phyloP scores from a whole-genome alignment of 495 filamentous ascomycete genomes.

The Daldinia decipiens region DNA sequence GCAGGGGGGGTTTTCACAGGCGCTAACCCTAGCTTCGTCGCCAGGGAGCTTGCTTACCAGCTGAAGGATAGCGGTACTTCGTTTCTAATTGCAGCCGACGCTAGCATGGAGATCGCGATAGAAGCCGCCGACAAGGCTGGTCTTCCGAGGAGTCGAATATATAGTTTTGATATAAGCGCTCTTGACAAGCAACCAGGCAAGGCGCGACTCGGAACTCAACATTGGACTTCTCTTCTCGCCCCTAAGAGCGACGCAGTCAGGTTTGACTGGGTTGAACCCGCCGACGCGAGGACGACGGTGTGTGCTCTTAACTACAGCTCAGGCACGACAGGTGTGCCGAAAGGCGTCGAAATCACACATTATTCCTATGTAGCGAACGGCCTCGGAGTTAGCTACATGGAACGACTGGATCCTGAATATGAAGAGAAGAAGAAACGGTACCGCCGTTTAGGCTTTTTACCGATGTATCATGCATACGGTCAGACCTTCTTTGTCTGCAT shows the following conservation, averaged over 20 bases:
- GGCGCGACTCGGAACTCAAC: slow-evolving; percentile 49
- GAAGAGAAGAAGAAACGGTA: slow-evolving; percentile 45
- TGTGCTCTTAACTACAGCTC: slow-evolving; percentile 75
- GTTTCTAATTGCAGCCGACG: slow-evolving; percentile 68
- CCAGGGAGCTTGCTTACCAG: slow-evolving; percentile 75
- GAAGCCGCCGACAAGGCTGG: slow-evolving; percentile 75
- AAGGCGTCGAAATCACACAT: slow-evolving; percentile 85
- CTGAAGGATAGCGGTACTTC: slow-evolving; percentile 73
- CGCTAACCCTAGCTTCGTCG: slow-evolving; percentile 79
- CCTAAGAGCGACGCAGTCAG: slow-evolving; percentile 54
- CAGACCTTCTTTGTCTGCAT: slow-evolving; percentile 59
- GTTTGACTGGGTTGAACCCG: slow-evolving; percentile 57
- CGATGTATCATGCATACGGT: slow-evolving; percentile 78
- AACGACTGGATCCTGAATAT: slow-evolving; percentile 57
- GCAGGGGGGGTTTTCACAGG: slow-evolving; percentile 83
- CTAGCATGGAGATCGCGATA: slow-evolving; percentile 67
- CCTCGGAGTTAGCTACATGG: slow-evolving; percentile 61
- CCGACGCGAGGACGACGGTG: slow-evolving; percentile 48
- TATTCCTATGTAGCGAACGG: slow-evolving; percentile 76
- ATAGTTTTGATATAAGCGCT: slow-evolving; percentile 60
- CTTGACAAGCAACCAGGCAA: slow-evolving; percentile 53
- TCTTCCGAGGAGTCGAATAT: slow-evolving; percentile 62
- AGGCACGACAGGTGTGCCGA: slow-evolving; percentile 85
- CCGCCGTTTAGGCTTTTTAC: slow-evolving; percentile 65
- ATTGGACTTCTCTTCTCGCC: slow-evolving; percentile 57